These are phyloP conservation scores for Ammopiptanthus mongolicus DNA, from an alignment of 306 rosid species.

Conservation along the genomic window DNA sequence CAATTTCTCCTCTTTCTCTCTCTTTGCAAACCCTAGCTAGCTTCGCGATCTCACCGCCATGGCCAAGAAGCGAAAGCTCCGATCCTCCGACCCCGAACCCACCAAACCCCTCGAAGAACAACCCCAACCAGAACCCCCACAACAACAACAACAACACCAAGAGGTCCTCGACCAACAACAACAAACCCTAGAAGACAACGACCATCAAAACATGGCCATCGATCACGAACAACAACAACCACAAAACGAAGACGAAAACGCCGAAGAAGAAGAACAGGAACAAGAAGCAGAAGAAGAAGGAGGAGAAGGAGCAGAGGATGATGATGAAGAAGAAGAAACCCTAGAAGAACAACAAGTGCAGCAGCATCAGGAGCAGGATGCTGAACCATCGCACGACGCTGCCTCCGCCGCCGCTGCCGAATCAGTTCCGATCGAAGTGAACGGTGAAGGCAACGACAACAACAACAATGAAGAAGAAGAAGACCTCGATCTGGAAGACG, in stretches of 20 bases:
- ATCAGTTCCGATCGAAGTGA: slow-evolving; percentile 9
- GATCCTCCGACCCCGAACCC: slow-evolving; percentile 49
- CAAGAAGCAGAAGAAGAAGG: neutral
- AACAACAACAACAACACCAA: slow-evolving; percentile 6
- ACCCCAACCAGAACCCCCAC: neutral
- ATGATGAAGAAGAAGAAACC: neutral
- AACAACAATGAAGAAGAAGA: slow-evolving; percentile 26
- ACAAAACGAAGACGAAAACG: neutral
- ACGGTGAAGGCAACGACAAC: slow-evolving; percentile 23
- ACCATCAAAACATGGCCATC: slow-evolving; percentile 26
- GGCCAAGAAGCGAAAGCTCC: slow-evolving; percentile 75
- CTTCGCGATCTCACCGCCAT: slow-evolving; percentile 33
- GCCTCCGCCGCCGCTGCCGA: neutral
- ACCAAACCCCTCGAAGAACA: slow-evolving; percentile 24
- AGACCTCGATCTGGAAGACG: slow-evolving; percentile 42
- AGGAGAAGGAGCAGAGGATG: neutral
- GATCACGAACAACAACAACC: slow-evolving; percentile 19
- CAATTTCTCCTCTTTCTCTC: neutral
- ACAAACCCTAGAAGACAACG: slow-evolving; percentile 10
- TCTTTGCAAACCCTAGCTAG: slow-evolving; percentile 43
- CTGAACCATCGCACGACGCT: neutral
- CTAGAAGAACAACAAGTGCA: slow-evolving; percentile 26
- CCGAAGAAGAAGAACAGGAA: neutral
- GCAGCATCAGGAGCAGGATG: neutral
- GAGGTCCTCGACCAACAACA: no score